Evolutionary conservation across 176 grass and related monocot species (phyloP).

Genomic region (Saccharum officinarum): DNA sequence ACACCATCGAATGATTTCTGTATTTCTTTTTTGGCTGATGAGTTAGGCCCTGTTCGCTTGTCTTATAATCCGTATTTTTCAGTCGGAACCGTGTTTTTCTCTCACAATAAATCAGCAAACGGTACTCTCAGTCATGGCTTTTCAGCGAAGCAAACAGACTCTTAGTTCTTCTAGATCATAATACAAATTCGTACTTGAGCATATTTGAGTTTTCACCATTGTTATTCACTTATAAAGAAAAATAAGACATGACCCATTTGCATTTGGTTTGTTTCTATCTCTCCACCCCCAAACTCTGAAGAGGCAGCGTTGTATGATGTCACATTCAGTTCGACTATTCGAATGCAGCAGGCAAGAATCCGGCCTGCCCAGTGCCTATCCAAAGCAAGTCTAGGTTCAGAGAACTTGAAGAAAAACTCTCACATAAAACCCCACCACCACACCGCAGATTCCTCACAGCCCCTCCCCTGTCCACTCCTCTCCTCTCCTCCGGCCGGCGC

Average conservation of each 20-base stretch:
- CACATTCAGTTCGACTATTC: background rate
- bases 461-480: background rate
- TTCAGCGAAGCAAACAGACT: too few species aligned
- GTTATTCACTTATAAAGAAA: background rate
- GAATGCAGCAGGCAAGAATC: conserved; percentile 24
- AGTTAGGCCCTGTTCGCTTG: too few species aligned
- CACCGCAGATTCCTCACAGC: background rate
- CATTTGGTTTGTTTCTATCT: too few species aligned
- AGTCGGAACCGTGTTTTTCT: too few species aligned
- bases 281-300: too few species aligned
- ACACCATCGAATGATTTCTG: too few species aligned
- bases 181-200: background rate
- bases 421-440: background rate
- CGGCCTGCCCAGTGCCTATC: background rate
- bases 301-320: too few species aligned
- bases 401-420: background rate
- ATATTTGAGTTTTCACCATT: background rate
- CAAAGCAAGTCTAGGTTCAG: conserved; percentile 60
- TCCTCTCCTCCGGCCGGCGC: background rate
- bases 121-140: too few species aligned
- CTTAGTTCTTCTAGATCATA: background rate
- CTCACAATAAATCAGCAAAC: too few species aligned
- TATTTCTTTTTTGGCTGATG: background rate
- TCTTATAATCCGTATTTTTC: too few species aligned
- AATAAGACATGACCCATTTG: too few species aligned